Base-by-base conservation (phyloP, 371 early-diverging fungal species). In the Batkoa obscura region DNA sequence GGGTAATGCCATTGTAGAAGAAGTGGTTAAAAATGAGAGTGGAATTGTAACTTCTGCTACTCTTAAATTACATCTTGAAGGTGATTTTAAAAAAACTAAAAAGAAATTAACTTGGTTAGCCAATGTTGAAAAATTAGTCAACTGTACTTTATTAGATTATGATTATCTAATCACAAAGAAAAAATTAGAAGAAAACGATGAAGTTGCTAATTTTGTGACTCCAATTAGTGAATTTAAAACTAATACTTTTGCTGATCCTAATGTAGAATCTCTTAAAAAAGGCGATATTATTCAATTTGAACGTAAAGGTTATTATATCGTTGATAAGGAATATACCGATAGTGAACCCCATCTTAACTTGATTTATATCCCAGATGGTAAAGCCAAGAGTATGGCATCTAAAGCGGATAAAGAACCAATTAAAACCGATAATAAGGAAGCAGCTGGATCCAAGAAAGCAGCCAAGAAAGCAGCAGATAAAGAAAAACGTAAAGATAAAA, bases 101-200 rank as follows among this genome's bases (percentile, higher is more conserved):
- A 93, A 94, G 80, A 99, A 99, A 84, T 69, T 99, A 55, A 94
- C 99, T 1, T 99, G 99, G 99, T 77, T 99, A 57, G 72, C 83
- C 13, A 72, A 74, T 51, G 72, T 73, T 37, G 66, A 72, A 32
- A 69, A 76, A 13, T 67, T 80, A 10, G 70, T 74, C 50, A 65
- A 81, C 58, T 75, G 86, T 42, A 64, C 79, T 58, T 70, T 96
- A 57, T 62, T 80, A 62, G 92, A 95, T 72, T 92, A 88, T 63
- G 96, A 96, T 68, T 95, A 90, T 65, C 68, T 96, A 66, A 92
- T 97, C 64, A 95, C 86, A 57, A 95, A 96, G 84, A 87, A 87
- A 79, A 94, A 94, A 78, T 72, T 97, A 1, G 96, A 94, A 65
- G 96, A 92, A 55, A 86, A 79, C 43, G 99, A 98, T 62, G 77